Evolutionary conservation across 2,329 filamentous ascomycete species (phyloP).

Genomic region (Elsinoe batatas): DNA sequence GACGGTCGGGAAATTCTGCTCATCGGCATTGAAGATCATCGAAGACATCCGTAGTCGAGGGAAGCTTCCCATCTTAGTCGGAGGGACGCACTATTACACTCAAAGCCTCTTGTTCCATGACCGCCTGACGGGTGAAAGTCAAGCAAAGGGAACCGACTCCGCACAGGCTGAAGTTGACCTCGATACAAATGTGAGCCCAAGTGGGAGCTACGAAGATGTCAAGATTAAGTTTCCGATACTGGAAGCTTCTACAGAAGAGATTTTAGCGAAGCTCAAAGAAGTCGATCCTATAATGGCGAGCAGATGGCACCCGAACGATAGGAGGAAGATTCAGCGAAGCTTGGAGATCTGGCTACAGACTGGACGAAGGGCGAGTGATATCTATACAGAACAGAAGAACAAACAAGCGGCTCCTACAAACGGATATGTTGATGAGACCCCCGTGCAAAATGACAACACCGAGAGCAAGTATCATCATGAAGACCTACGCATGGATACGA

Average conservation of each 20-base stretch:
- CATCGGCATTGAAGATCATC: conserved; percentile 59
- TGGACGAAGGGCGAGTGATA: conserved; percentile 69
- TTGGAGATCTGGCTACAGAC: conserved; percentile 83
- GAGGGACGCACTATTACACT: conserved; percentile 91
- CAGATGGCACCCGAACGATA: conserved; percentile 88
- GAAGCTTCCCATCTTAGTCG: conserved; percentile 79
- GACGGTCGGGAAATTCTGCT: conserved; percentile 69
- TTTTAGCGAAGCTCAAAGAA: conserved; percentile 62
- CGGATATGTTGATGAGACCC: conserved; percentile 15
- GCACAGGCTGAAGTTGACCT: background rate
- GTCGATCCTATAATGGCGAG: conserved; percentile 85
- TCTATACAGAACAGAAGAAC: conserved; percentile 65
- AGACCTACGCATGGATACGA: conserved; percentile 38
- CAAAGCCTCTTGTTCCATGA: conserved; percentile 79
- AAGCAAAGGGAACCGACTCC: conserved; percentile 18
- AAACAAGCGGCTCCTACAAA: background rate
- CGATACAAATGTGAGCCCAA: background rate
- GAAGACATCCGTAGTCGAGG: conserved; percentile 67
- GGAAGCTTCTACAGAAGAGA: conserved; percentile 56
- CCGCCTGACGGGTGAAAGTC: conserved; percentile 44
- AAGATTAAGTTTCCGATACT: conserved; percentile 55
- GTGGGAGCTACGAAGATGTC: conserved; percentile 14
- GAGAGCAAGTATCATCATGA: background rate
- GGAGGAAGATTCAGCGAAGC: conserved; percentile 79
- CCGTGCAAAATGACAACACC: background rate